Evolutionary conservation across 768 basidiomycete genomes (phyloP).

Genomic region (Kwoniella newhampshirensis): DNA sequence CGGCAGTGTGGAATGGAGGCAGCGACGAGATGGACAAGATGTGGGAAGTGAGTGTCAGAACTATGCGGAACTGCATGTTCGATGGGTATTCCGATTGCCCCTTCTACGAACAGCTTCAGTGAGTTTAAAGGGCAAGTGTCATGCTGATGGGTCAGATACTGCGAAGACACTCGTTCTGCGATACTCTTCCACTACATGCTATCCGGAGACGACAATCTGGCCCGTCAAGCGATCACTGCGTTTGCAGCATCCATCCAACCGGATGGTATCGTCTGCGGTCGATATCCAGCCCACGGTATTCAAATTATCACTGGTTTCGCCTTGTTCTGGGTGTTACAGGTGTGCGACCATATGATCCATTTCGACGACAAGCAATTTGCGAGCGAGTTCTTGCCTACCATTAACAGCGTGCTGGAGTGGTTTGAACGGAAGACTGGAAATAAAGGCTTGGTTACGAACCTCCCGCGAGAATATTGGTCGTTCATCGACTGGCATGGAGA

Average conservation of each 20-base stretch:
- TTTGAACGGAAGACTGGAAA: neutral
- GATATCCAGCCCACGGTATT: slow-evolving; percentile 2
- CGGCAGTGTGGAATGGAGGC: slow-evolving; percentile 1
- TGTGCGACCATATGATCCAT: slow-evolving; percentile 1
- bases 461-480: neutral
- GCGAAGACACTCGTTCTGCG: slow-evolving; percentile 7
- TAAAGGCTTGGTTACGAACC: neutral
- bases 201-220: slow-evolving; percentile 5
- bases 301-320: slow-evolving; percentile 11
- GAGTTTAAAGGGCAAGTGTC: neutral
- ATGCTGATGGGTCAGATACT: neutral
- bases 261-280: neutral
- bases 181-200: slow-evolving; percentile 10
- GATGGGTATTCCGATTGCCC: slow-evolving; percentile 9
- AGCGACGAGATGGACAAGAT: neutral
- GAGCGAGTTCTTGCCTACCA: neutral
- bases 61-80: slow-evolving; percentile 4
- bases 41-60: slow-evolving; percentile 1
- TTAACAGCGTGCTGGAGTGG: neutral
- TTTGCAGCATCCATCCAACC: neutral
- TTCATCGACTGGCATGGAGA: slow-evolving; percentile 8
- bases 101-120: slow-evolving; percentile 11
- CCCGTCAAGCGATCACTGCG: slow-evolving; percentile 1
- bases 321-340: slow-evolving; percentile 4
- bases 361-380: slow-evolving; percentile 2